These are phyloP conservation scores for Abrus pulchellus DNA, from an alignment of 306 rosid species.

Conservation along the genomic window DNA sequence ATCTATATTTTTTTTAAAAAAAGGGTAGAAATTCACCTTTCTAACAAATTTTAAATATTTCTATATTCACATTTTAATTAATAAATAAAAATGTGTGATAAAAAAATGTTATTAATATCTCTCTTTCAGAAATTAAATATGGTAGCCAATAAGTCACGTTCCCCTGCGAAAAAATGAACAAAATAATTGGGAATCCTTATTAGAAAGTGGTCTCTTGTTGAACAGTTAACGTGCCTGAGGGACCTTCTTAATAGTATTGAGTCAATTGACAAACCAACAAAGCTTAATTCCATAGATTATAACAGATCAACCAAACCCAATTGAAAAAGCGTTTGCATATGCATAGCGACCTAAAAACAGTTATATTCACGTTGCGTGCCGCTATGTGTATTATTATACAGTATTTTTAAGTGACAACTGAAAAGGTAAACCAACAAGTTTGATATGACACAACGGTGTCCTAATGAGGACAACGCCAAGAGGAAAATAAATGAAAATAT, in stretches of 20 bases:
- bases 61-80: too few species aligned
- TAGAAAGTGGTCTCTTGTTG: conserved; percentile 38
- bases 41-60: too few species aligned
- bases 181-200: conserved; percentile 38
- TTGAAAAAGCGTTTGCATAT: conserved; percentile 14
- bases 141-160: conserved; percentile 53
- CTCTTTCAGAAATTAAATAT: neutral
- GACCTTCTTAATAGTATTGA: neutral
- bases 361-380: conserved; percentile 14
- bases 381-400: neutral
- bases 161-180: conserved; percentile 30
- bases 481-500: neutral
- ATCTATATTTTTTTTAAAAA: too few species aligned
- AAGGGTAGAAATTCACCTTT: too few species aligned
- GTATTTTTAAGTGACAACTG: neutral
- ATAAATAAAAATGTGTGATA: too few species aligned
- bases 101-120: too few species aligned
- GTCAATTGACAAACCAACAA: conserved; percentile 46
- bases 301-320: conserved; percentile 12
- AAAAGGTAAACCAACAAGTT: neutral
- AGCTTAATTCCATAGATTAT: conserved; percentile 37
- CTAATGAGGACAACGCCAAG: neutral
- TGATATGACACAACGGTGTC: neutral
- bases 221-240: neutral
- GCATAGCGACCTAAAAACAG: conserved; percentile 35